Conservation (phyloP, 139 green algal genomes). For the Coelastrella sp. region DNA sequence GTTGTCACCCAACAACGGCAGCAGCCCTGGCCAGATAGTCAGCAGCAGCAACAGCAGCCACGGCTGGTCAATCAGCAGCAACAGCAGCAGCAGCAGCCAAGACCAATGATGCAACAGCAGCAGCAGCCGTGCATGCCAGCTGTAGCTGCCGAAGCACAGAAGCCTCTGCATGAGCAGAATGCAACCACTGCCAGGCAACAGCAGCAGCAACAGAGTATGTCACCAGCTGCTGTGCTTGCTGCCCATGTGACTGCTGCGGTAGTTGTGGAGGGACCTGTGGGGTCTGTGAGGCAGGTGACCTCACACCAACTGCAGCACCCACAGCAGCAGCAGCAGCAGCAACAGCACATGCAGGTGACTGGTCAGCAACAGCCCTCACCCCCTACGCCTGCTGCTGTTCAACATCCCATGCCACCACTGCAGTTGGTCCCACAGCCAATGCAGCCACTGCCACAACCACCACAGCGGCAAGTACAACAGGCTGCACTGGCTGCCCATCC, state of each 20-base stretch:
- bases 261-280: not conserved
- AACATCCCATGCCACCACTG: not conserved
- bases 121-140: not conserved
- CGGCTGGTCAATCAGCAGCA: not conserved
- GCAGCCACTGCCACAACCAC: no score
- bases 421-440: not conserved
- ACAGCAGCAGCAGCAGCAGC: not conserved
- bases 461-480: no score
- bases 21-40: not conserved
- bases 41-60: constrained; percentile 18
- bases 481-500: no score
- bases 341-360: not conserved
- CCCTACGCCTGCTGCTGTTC: not conserved
- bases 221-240: not conserved
- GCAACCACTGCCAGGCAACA: not conserved
- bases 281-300: not conserved
- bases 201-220: not conserved
- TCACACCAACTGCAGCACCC: not conserved
- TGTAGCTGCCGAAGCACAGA: not conserved
- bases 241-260: not conserved
- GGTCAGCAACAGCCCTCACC: not conserved
- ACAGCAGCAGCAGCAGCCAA: not conserved
- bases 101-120: constrained; percentile 17
- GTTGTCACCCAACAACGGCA: constrained; percentile 4
- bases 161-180: not conserved